Conservation (phyloP, 148 eudicot genomes). For the Chenopodium formosanum region DNA sequence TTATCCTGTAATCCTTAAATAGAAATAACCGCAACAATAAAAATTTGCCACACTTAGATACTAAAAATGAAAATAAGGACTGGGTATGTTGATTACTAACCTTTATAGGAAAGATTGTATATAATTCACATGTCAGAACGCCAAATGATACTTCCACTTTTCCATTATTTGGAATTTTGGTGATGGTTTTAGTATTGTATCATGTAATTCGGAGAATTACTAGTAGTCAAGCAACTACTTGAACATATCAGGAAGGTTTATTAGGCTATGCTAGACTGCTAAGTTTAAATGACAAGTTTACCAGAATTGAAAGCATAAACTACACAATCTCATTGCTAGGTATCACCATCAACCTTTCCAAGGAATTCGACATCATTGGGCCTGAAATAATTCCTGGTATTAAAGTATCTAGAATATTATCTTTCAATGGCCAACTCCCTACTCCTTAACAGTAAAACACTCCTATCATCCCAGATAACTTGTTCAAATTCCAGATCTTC, state of each 20-base stretch:
- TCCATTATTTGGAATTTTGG: constrained; percentile 34
- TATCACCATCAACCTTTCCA: constrained; percentile 35
- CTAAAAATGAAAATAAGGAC: not conserved
- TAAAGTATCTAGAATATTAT: constrained; percentile 13
- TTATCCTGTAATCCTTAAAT: too few relatives aligned
- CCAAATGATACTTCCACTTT: constrained; percentile 35
- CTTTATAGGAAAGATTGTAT: constrained; percentile 49
- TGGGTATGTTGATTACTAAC: constrained; percentile 28
- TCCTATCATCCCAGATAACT: constrained; percentile 39
- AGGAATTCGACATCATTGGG: constrained; percentile 51
- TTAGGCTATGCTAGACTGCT: too few relatives aligned
- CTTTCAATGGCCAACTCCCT: constrained; percentile 49
- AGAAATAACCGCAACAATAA: too few relatives aligned
- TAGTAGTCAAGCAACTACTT: not conserved
- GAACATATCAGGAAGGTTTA: not conserved
- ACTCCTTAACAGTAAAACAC: constrained; percentile 47
- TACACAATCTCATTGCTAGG: constrained; percentile 49
- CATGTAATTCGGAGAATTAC: not conserved
- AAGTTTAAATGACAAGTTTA: constrained; percentile 6
- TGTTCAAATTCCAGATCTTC: constrained; percentile 49
- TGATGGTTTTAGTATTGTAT: constrained; percentile 31
- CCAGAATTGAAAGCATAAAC: constrained; percentile 49
- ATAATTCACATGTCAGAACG: constrained; percentile 42
- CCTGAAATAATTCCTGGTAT: constrained; percentile 26
- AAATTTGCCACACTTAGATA: not conserved